Evolutionary conservation across 345 rosid genomes (phyloP), one percentile per base, ranked within the genome.

Genomic region (Euphorbia tirucalli): DNA sequence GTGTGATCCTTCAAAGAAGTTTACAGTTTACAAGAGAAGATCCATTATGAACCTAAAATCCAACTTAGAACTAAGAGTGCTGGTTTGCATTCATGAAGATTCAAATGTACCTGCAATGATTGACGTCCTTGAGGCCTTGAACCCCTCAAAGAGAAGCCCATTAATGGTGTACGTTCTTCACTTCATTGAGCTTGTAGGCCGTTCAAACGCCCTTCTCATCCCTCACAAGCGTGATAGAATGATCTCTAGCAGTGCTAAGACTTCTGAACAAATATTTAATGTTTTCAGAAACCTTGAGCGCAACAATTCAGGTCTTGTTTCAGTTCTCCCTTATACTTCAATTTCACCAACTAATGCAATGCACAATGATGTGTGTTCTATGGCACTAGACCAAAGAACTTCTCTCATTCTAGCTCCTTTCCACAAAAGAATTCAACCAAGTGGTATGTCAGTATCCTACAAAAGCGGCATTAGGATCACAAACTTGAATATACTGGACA

Each of bases 1-100:
- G 11, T 68, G 68, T 69, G 71, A 79, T 71, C 71, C 79, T 67
- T 71, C 65, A 18, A 79, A 70, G 27, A 71, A 70, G 59, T 31
- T 61, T 57, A 59, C 35, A 3, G 74, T 68, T 70, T 62, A 44
- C 50, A 27, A 15, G 22, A 68, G 31, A 56, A 68, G 68, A 63
- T 56, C 57, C 13, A 19, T 68, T 25, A 61, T 75, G 71, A 58
- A 48, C 59, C 44, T 65, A 28, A 62, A 18, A 31, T 66, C 62
- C 32, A 57, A 62, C 32, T 1, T 44, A 6, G 76, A 75, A 69
- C 74, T 67, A 14, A 32, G 61, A 22, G 46, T 66, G 24, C 72
- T 79, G 4, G 52, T 68, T 10, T 79, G 73, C 44, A 61, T 66
- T 11, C 76, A 79, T 37, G 61, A 74, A 18, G 35, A 63, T 7